Conservation (phyloP, 768 basidiomycete genomes). For the Lactifluus rugatus region DNA sequence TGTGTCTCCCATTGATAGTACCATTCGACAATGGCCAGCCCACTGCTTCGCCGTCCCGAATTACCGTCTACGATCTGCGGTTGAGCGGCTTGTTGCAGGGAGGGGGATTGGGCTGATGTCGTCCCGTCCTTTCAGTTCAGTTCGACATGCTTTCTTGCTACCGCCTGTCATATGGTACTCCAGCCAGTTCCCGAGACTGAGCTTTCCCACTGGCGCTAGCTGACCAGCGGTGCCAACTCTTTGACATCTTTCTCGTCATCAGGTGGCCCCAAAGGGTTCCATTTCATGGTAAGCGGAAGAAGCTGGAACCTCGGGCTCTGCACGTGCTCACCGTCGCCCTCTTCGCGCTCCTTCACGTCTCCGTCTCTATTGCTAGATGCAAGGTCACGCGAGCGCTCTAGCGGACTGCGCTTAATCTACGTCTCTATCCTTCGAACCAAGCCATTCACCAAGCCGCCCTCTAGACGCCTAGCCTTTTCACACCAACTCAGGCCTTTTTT, state of each 20-base stretch:
- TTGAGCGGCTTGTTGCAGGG: too few species aligned
- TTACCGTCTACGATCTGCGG: too few species aligned
- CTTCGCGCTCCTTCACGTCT: too few species aligned
- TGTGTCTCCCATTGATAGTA: too few species aligned
- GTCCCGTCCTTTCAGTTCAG: not conserved
- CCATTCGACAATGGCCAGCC: not conserved
- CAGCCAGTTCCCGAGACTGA: not conserved
- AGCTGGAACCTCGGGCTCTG: not conserved
- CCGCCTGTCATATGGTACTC: not conserved
- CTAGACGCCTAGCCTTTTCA: too few species aligned
- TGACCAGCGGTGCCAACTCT: not conserved
- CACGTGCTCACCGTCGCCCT: not conserved
- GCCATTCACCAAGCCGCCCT: too few species aligned
- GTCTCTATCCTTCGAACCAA: too few species aligned
- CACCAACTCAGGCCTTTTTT: too few species aligned
- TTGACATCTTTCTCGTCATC: not conserved
- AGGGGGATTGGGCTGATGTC: too few species aligned
- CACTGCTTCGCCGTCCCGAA: not conserved
- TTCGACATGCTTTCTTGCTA: not conserved
- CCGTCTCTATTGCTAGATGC: too few species aligned
- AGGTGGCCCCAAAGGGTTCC: not conserved
- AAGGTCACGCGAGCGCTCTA: too few species aligned
- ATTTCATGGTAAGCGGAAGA: not conserved
- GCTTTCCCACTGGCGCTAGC: not conserved
- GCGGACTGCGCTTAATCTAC: too few species aligned